A percentile compares a stretch with the other conserved stretches of the same genome.
phyloP scores from a whole-genome alignment of 2,329 filamentous ascomycete genomes.

The Knufia petricola region DNA sequence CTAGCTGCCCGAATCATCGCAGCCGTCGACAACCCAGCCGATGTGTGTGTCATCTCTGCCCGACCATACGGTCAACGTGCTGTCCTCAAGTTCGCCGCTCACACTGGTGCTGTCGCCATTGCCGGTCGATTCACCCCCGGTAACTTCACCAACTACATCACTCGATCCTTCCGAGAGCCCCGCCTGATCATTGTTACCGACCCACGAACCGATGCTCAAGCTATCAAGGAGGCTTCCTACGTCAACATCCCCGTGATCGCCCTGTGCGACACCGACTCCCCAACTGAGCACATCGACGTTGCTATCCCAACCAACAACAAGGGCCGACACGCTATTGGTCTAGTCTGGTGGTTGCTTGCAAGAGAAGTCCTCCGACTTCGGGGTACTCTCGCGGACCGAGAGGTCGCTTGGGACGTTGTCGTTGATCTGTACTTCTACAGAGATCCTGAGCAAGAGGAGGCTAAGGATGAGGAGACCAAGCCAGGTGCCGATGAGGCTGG shows the following conservation, averaged over 20 bases:
- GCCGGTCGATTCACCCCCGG: slow-evolving; percentile 99
- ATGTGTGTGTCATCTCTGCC: slow-evolving; percentile 98
- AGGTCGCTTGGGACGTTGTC: slow-evolving; percentile 98
- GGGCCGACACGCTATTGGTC: slow-evolving; percentile 97
- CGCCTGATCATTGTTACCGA: slow-evolving; percentile 99
- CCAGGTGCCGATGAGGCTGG: slow-evolving; percentile 77
- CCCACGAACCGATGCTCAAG: slow-evolving; percentile 98
- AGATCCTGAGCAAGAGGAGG: slow-evolving; percentile 97
- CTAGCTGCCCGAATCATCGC: slow-evolving; percentile 97
- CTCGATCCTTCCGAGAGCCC: slow-evolving; percentile 99
- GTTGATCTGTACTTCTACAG: slow-evolving; percentile 99
- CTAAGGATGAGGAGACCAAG: slow-evolving; percentile 91
- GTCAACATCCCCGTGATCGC: slow-evolving; percentile 99
- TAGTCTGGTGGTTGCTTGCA: slow-evolving; percentile 98
- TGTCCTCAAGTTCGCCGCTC: slow-evolving; percentile 97
- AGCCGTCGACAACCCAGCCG: slow-evolving; percentile 97
- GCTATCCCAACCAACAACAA: slow-evolving; percentile 99
- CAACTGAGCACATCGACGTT: slow-evolving; percentile 98
- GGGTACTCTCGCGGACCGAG: slow-evolving; percentile 89
- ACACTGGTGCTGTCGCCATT: slow-evolving; percentile 96
- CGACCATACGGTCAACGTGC: slow-evolving; percentile 99
- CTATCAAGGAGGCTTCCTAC: slow-evolving; percentile 99
- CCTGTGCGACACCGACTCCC: slow-evolving; percentile 97
- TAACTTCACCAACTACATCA: slow-evolving; percentile 99
- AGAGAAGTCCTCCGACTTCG: slow-evolving; percentile 99